Percentiles rank a stretch among this genome's conserved stretches.
These are phyloP conservation scores for Pueraria montana DNA, from an alignment of 306 rosid genomes.

Conservation along the genomic window DNA sequence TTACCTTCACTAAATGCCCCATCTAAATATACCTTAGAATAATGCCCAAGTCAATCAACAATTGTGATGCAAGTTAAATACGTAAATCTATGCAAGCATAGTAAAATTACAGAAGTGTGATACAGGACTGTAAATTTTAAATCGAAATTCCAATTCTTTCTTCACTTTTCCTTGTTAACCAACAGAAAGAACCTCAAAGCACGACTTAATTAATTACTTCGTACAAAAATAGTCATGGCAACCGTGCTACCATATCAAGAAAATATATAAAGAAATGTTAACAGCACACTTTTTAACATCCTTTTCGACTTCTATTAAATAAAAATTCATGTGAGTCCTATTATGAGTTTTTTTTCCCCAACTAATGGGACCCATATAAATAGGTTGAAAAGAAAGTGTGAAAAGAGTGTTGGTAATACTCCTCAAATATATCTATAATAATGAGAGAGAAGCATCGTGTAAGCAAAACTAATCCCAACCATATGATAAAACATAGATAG, in stretches of 20 bases:
- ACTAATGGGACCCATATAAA: background rate
- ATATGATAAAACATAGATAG: background rate
- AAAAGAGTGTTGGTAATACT: too few species aligned
- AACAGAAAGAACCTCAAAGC: background rate
- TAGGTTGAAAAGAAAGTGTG: too few species aligned
- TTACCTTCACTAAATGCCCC: background rate
- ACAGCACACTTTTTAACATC: too few species aligned
- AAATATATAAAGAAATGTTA: background rate
- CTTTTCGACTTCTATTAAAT: too few species aligned
- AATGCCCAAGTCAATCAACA: background rate
- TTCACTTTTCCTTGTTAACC: background rate
- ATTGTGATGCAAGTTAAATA: background rate
- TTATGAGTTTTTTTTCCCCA: background rate
- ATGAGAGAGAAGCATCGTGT: too few species aligned
- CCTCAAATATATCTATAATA: too few species aligned
- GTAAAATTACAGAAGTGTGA: background rate
- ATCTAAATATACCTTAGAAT: background rate
- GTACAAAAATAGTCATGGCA: background rate
- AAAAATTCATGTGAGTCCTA: too few species aligned
- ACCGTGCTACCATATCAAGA: background rate
- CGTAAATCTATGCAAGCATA: background rate
- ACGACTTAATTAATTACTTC: background rate
- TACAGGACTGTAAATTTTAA: background rate
- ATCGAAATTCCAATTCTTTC: background rate
- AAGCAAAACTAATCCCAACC: too few species aligned